Evolutionary conservation across 169 alveolate species (phyloP).

Genomic region (Perkinsus marinus): DNA sequence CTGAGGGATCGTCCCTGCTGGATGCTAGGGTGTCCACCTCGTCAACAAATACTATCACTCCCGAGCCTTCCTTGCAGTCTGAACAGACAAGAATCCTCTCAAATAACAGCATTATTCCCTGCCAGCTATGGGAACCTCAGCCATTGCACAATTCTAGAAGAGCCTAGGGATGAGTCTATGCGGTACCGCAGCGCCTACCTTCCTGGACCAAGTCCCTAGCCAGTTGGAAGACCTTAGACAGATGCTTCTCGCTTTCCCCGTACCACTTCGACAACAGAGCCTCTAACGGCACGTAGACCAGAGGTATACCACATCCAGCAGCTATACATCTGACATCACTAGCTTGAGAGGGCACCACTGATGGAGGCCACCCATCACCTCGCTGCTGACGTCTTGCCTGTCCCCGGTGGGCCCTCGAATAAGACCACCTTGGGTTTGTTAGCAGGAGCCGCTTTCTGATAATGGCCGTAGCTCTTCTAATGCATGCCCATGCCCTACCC

Average conservation of each 20-base stretch:
- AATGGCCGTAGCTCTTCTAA: not conserved
- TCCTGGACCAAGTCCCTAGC: constrained; percentile 43
- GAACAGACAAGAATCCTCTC: not conserved
- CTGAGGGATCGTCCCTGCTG: constrained; percentile 45
- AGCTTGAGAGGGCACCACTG: too few species aligned
- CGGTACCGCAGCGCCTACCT: too few species aligned
- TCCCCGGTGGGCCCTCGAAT: constrained; percentile 81
- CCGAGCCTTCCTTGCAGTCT: not conserved
- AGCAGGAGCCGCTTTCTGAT: constrained; percentile 37
- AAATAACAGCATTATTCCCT: too few species aligned
- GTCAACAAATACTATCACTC: constrained; percentile 55
- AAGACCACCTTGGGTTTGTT: constrained; percentile 66
- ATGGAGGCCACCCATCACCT: not conserved
- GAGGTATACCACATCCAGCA: constrained; percentile 32
- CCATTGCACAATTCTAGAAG: too few species aligned
- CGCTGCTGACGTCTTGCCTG: constrained; percentile 80
- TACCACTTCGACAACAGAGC: constrained; percentile 62
- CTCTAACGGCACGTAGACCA: constrained; percentile 66
- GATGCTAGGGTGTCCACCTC: constrained; percentile 65
- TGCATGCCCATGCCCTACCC: not conserved
- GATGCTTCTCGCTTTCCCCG: constrained; percentile 62
- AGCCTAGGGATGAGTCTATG: too few species aligned
- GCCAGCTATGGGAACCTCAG: too few species aligned
- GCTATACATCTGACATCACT: not conserved
- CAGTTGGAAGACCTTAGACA: constrained; percentile 60